These are phyloP conservation scores for Taiwanofungus camphoratus DNA, from an alignment of 1,284 basidiomycete species.

Conservation along the genomic window DNA sequence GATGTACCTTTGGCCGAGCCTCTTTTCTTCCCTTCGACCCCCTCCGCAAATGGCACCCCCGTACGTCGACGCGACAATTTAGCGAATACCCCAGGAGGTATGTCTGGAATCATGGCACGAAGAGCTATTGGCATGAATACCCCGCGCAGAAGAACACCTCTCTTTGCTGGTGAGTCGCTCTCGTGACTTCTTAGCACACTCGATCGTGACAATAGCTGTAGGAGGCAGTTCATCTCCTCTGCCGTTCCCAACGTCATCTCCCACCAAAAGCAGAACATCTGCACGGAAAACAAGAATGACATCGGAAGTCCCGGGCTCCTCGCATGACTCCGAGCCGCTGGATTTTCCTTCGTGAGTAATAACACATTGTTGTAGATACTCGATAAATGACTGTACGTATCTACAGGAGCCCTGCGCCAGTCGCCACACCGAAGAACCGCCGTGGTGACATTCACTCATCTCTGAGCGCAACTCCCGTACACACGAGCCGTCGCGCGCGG, in stretches of 20 bases:
- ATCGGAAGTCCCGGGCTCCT: slow-evolving; percentile 25
- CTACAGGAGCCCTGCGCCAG: slow-evolving; percentile 30
- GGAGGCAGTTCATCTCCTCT: slow-evolving; percentile 64
- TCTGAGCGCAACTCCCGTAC: slow-evolving; percentile 55
- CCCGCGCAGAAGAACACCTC: slow-evolving; percentile 42
- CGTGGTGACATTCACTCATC: slow-evolving; percentile 85
- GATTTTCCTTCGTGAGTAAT: slow-evolving; percentile 52
- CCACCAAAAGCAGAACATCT: slow-evolving; percentile 38
- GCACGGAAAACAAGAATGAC: slow-evolving; percentile 27
- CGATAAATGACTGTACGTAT: slow-evolving; percentile 2
- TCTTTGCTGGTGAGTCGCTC: slow-evolving; percentile 45
- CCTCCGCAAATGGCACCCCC: slow-evolving; percentile 51
- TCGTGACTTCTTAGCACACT: not conserved
- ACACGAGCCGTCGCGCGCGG: slow-evolving; percentile 31
- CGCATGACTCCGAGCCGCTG: slow-evolving; percentile 53
- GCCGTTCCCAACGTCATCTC: slow-evolving; percentile 70
- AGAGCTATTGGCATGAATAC: slow-evolving; percentile 59
- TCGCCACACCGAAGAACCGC: slow-evolving; percentile 57
- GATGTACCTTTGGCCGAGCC: slow-evolving; percentile 41
- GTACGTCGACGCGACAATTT: slow-evolving; percentile 29
- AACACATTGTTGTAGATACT: slow-evolving; percentile 5
- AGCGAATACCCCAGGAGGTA: slow-evolving; percentile 41
- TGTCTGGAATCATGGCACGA: slow-evolving; percentile 46
- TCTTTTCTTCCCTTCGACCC: slow-evolving; percentile 58
- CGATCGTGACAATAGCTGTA: slow-evolving; percentile 16